Percentiles rank a stretch among this genome's conserved stretches.
phyloP scores from a whole-genome alignment of 495 filamentous ascomycete species.

The Aspergillus taichungensis region DNA sequence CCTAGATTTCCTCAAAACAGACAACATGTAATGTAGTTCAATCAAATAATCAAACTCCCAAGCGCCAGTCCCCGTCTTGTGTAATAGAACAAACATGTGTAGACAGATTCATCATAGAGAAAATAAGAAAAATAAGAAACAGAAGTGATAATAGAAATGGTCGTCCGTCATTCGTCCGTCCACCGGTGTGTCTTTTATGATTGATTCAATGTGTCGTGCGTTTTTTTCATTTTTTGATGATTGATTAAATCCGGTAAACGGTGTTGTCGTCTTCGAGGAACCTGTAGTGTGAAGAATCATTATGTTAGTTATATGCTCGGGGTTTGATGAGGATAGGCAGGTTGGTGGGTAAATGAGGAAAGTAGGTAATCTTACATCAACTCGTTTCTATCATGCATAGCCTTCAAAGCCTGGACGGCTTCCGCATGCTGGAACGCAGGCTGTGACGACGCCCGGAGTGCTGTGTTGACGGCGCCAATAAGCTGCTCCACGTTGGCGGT shows the following conservation, averaged over 20 bases:
- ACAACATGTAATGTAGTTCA: too few species aligned
- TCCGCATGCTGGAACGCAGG: slow-evolving; percentile 58
- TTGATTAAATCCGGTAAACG: slow-evolving; percentile 40
- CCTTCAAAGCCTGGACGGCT: slow-evolving; percentile 64
- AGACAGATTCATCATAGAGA: too few species aligned
- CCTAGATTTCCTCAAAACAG: neutral
- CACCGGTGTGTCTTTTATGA: too few species aligned
- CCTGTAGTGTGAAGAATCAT: slow-evolving; percentile 19
- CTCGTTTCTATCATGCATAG: slow-evolving; percentile 75
- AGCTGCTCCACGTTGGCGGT: slow-evolving; percentile 65
- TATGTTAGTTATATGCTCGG: slow-evolving; percentile 3
- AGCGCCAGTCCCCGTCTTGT: neutral
- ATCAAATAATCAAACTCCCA: slow-evolving; percentile 8
- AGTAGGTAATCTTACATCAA: slow-evolving; percentile 67
- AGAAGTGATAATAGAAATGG: neutral
- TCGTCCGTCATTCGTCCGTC: neutral
- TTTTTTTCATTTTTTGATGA: neutral
- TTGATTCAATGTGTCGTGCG: too few species aligned
- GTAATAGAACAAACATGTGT: neutral
- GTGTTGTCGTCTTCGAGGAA: slow-evolving; percentile 44
- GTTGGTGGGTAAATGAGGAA: neutral
- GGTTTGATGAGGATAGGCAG: neutral
- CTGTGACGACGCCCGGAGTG: slow-evolving; percentile 35
- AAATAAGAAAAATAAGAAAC: too few species aligned
- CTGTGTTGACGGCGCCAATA: slow-evolving; percentile 69